Base-by-base conservation (phyloP, 2,329 filamentous ascomycete genomes). In the Exophiala lecanii-corni region DNA sequence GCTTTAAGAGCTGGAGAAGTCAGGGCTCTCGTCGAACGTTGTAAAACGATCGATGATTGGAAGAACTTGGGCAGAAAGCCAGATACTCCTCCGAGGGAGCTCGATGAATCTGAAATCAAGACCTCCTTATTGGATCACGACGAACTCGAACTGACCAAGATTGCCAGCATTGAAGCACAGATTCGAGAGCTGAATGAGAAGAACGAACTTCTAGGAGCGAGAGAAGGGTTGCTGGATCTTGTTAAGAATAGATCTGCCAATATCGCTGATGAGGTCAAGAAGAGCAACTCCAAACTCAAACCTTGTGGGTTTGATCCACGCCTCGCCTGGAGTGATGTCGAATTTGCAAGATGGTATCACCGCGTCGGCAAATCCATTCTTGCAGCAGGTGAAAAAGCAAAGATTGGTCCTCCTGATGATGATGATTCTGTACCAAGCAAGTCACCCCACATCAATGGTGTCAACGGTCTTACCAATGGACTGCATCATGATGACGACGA, bases 221-320 rank as follows among this genome's bases (percentile, higher is more conserved):
- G 69, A 10, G 64, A 67, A 21, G 61, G 55, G 5, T 68, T 73
- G 41, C 36, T 72, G n/a, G 56, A 53, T 3, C 54, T 72, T 10
- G 56, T 71, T 20, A 66, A 66, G 15, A 62, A 65, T 17, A 59
- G 68, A 23, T 62, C 63, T 9, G 68, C 67, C 47, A 59, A 45
- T 25, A 58, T 72, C 3, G 58, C 70, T 2, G 70, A 72, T 32
- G 62, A 62, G 19, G 45, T 72, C 30, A 70, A 69, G 49, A 63
- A 68, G 39, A 58, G 58, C 13, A 67, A 71, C 26, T 65, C 68
- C 2, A 70, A 71, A 47, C 62, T 62, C 18, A 72, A 72, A 47
- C 68, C 71, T 50, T 73, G 70, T 47, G 70, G 70, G 2, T 73
- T 69, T 47, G 70, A 73, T 48, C 56, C 60, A 9, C 60, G 70